phyloP scores from a whole-genome alignment of 2,329 filamentous ascomycete species.

The Penicillium sp. region DNA sequence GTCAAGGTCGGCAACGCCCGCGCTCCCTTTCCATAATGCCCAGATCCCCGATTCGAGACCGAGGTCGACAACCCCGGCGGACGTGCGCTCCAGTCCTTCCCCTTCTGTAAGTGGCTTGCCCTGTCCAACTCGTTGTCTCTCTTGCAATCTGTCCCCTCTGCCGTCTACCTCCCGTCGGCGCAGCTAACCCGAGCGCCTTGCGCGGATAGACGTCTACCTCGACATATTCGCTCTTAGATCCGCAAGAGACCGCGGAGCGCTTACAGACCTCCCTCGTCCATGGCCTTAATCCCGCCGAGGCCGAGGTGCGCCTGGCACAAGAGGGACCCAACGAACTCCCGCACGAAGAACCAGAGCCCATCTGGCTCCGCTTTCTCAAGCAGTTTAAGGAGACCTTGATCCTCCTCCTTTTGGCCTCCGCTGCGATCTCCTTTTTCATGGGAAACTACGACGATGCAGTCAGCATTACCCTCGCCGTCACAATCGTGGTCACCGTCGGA shows the following conservation, averaged over 20 bases:
- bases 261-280: constrained; percentile 73
- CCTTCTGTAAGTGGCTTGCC: too few species aligned
- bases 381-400: constrained; percentile 97
- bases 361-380: constrained; percentile 91
- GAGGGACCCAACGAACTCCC: constrained; percentile 91
- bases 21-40: constrained; percentile 51
- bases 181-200: too few species aligned
- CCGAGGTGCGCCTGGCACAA: constrained; percentile 65
- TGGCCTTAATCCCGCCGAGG: constrained; percentile 73
- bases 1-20: constrained; percentile 53
- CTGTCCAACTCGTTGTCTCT: too few species aligned
- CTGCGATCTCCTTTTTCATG: constrained; percentile 76
- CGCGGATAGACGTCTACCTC: constrained; percentile 41
- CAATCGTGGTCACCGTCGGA: constrained; percentile 90
- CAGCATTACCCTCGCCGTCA: constrained; percentile 90
- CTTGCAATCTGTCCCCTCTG: constrained; percentile 13
- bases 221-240: constrained; percentile 57
- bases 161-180: too few species aligned
- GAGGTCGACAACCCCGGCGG: too few species aligned
- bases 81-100: too few species aligned
- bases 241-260: constrained; percentile 65
- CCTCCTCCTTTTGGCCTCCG: constrained; percentile 78
- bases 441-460: constrained; percentile 91
- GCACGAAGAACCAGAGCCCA: constrained; percentile 81
- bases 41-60: too few species aligned